Evolutionary conservation across 495 filamentous ascomycete genomes (phyloP), one percentile per base, ranked within the genome.

Genomic region (Neurospora terricola): DNA sequence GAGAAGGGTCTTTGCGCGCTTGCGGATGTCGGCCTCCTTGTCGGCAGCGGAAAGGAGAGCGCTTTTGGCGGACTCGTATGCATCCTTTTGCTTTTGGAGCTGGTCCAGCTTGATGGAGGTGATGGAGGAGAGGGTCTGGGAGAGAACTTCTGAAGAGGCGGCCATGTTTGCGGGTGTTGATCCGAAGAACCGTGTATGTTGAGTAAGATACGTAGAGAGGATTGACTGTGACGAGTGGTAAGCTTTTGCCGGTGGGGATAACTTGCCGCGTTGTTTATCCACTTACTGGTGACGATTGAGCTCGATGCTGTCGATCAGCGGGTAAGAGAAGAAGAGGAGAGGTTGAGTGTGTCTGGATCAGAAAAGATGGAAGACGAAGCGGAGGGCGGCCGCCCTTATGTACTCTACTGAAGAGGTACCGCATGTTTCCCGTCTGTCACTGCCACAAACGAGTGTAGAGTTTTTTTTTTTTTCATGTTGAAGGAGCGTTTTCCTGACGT

Each of bases 21-120:
- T 76, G 23, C 75, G 75, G 6, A 73, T 73, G 62, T 77, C 73
- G 8, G 74, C 68, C 70, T 80, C 75, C 69, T 72, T 76, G 14
- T 77, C 70, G 34, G 77, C 83, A 27, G 76, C 75, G 23, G 72
- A 69, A n/a, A 84, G 69, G 0, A 84, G 69, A 30, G 73, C 18
- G 38, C 75, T 72, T 71, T 86, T 87, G 27, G 78, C 78, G 40
- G 74, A 43, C 30, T 87, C 82, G 74, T 89, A 92, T 9, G 86
- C 76, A 0, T 76, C 77, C 45, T 86, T 85, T 74, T 92, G 87
- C 75, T 89, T 89, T 12, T 83, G 81, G 21, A 92, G 83, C 71
- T 90, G 88, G 16, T 79, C 82, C 71, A 91, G 86, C 76, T 92
- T 92, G 73, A 88, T 90, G 69, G 80, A 74, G n/a, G 90, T 92